Percentiles rank a stretch among this genome's conserved stretches.
phyloP scores from a whole-genome alignment of 805 yeast species.

The Zygosaccharomyces lentus region DNA sequence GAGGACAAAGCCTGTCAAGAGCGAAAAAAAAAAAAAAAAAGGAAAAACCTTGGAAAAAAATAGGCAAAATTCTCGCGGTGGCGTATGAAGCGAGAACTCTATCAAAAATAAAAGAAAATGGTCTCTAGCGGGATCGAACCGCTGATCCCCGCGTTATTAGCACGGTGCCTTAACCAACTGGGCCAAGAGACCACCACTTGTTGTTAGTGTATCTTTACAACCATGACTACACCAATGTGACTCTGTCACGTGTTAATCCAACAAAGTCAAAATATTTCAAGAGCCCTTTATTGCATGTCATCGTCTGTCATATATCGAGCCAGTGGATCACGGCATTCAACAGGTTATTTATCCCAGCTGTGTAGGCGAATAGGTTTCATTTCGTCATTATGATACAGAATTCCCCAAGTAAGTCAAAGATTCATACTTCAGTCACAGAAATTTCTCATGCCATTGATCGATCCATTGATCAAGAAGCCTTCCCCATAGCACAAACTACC shows the following conservation, averaged over 20 bases:
- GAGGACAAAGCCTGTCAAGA: neutral
- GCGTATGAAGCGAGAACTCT: neutral
- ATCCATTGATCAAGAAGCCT: slow-evolving; percentile 50
- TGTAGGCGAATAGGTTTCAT: neutral
- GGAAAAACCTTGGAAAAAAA: slow-evolving; percentile 2
- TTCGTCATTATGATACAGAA: neutral
- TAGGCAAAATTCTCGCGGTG: neutral
- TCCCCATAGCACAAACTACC: slow-evolving; percentile 64
- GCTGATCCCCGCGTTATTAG: slow-evolving; percentile 34
- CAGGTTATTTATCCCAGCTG: too few relatives aligned
- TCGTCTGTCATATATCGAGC: neutral
- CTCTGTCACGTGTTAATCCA: too few relatives aligned
- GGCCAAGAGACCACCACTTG: slow-evolving; percentile 25
- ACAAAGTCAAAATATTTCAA: neutral
- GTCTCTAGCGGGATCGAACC: slow-evolving; percentile 34
- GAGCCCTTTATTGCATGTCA: neutral
- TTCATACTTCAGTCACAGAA: slow-evolving; percentile 69
- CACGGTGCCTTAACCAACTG: slow-evolving; percentile 35
- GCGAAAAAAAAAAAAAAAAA: neutral
- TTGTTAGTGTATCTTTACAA: neutral
- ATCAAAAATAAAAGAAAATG: slow-evolving; percentile 9
- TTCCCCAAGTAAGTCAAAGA: slow-evolving; percentile 14
- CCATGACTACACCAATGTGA: too few relatives aligned
- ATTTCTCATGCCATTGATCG: slow-evolving; percentile 75
- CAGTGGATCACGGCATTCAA: neutral